A percentile compares a stretch with the other conserved stretches of the same genome.
Evolutionary conservation across 441 rosid species (phyloP).

Genomic region (Populus tomentosa): DNA sequence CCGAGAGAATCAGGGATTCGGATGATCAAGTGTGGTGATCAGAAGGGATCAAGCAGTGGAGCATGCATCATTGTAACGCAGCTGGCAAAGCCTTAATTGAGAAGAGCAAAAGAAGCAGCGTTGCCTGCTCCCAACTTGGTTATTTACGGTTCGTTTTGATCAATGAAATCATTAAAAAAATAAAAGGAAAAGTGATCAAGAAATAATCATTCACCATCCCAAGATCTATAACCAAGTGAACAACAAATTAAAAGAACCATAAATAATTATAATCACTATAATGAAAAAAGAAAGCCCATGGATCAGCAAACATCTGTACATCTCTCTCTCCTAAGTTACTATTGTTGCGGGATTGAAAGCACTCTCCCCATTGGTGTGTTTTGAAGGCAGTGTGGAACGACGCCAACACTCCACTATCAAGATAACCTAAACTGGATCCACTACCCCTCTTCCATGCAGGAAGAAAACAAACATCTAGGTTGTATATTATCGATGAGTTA

Average conservation of each 20-base stretch:
- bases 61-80: neutral
- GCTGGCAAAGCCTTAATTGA: neutral
- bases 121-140: neutral
- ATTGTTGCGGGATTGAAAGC: neutral
- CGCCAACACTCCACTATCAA: neutral
- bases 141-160: neutral
- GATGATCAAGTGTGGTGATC: neutral
- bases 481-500: constrained; percentile 11
- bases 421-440: neutral
- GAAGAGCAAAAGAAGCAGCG: neutral
- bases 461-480: constrained; percentile 15
- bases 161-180: neutral
- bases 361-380: neutral
- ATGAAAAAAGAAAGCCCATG: neutral
- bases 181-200: neutral
- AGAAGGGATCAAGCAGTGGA: neutral
- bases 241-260: neutral
- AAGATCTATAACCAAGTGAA: neutral
- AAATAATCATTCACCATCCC: neutral
- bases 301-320: constrained; percentile 20
- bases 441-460: neutral
- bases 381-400: too few species aligned
- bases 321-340: neutral
- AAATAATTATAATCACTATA: neutral
- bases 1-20: neutral